A percentile compares a stretch with the other conserved stretches of the same genome.
These are phyloP conservation scores for Ophiocordyceps unilateralis DNA, from an alignment of 2,329 filamentous ascomycete species.

Conservation along the genomic window DNA sequence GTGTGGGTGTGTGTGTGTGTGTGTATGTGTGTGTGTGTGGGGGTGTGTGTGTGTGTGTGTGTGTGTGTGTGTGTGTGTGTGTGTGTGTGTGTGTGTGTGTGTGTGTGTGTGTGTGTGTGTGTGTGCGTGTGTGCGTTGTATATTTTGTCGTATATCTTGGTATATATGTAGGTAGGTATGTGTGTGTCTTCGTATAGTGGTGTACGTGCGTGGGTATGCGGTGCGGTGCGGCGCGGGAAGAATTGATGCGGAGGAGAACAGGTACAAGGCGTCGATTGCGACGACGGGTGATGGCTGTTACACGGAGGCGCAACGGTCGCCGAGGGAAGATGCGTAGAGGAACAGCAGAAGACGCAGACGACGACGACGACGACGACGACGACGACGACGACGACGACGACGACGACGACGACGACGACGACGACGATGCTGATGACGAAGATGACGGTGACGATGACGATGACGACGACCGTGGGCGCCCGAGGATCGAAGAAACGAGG, in stretches of 20 bases:
- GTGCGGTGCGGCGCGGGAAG: background rate
- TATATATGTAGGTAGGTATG: background rate
- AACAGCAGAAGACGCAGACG: background rate
- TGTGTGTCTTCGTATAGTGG: background rate
- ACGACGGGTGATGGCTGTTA: constrained; percentile 4
- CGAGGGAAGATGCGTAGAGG: background rate
- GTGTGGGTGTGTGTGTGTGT: background rate
- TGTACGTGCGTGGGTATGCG: background rate
- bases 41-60: background rate
- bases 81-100: constrained; percentile 5
- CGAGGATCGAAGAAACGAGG: background rate
- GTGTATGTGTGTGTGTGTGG: background rate
- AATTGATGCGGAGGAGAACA: background rate
- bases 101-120: constrained; percentile 4
- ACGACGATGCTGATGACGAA: too few species aligned
- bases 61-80: background rate
- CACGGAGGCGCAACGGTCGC: constrained; percentile 4
- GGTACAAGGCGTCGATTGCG: constrained; percentile 1
- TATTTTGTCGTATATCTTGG: background rate
- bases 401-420: background rate
- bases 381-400: background rate
- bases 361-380: background rate
- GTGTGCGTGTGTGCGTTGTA: too few species aligned
- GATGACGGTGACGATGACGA: too few species aligned
- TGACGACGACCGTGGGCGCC: background rate